Evolutionary conservation across 805 yeast species (phyloP).

Genomic region (Diddensiella transvaalensis): DNA sequence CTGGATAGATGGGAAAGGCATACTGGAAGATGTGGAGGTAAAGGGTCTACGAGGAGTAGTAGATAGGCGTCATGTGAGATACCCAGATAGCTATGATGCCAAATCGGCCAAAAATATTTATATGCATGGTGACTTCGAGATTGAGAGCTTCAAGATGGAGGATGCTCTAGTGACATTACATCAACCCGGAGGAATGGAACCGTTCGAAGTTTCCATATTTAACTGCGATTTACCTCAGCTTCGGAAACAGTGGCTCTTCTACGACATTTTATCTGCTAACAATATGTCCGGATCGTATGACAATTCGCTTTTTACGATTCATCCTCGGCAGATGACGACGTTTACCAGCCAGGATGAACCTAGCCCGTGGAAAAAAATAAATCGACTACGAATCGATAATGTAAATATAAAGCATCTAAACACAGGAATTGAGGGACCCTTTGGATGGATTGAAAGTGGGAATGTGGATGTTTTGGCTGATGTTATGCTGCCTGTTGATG

Average conservation of each 20-base stretch:
- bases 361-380: constrained; percentile 55
- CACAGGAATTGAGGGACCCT: constrained; percentile 83
- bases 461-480: constrained; percentile 93
- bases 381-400: constrained; percentile 79
- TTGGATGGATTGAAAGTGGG: constrained; percentile 95
- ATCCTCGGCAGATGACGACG: constrained; percentile 56
- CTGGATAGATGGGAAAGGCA: constrained; percentile 89
- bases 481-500: constrained; percentile 70
- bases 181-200: constrained; percentile 77
- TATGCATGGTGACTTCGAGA: constrained; percentile 88
- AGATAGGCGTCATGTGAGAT: constrained; percentile 81
- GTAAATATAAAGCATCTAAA: constrained; percentile 85
- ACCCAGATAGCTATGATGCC: constrained; percentile 82
- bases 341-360: constrained; percentile 36
- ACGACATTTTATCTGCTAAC: constrained; percentile 80
- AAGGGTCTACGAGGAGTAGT: constrained; percentile 89
- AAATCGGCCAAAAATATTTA: constrained; percentile 69
- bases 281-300: constrained; percentile 89
- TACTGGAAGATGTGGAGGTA: constrained; percentile 72
- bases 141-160: constrained; percentile 75
- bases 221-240: constrained; percentile 75
- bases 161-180: constrained; percentile 78
- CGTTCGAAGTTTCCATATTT: constrained; percentile 83
- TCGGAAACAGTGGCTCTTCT: constrained; percentile 90
- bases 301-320: constrained; percentile 87